phyloP scores from a whole-genome alignment of 2,329 filamentous ascomycete genomes.

The Dactylellina leptospora region DNA sequence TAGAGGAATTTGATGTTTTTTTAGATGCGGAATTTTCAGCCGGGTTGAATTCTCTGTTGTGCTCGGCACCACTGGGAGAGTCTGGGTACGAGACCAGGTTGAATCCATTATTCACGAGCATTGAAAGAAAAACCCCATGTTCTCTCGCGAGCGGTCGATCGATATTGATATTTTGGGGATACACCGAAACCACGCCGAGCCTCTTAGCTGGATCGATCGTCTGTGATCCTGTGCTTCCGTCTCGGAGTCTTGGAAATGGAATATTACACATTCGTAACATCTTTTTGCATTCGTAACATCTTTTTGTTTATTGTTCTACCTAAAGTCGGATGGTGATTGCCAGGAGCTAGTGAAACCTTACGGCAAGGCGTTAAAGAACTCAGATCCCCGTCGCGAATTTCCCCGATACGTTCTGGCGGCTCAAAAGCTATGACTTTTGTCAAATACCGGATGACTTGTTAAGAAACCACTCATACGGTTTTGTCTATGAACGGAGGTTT shows the following conservation, averaged over 20 bases:
- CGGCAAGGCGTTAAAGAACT: conserved; percentile 9
- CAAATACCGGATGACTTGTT: no score
- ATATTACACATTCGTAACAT: no score
- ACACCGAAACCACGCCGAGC: conserved; percentile 25
- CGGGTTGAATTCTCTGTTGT: no score
- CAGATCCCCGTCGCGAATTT: conserved; percentile 46
- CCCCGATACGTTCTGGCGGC: conserved; percentile 14
- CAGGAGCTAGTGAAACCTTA: conserved; percentile 29
- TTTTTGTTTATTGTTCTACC: background rate
- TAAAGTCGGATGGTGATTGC: conserved; percentile 2
- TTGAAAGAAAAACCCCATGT: no score
- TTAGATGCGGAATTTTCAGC: conserved; percentile 12
- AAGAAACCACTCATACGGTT: no score
- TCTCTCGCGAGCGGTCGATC: no score
- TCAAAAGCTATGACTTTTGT: background rate
- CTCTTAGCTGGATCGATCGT: conserved; percentile 38
- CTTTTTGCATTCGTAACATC: no score
- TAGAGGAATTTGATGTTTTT: background rate
- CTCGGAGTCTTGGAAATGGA: background rate
- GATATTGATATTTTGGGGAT: conserved; percentile 10
- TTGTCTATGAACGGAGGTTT: conserved; percentile 11
- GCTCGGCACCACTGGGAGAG: no score
- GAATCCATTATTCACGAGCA: no score
- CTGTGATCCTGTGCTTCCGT: conserved; percentile 9
- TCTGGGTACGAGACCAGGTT: no score